Percentiles rank a stretch among this genome's conserved stretches.
Conservation (phyloP, 1,284 basidiomycete genomes). For the Microbotryum lychnidis-dioicae region DNA sequence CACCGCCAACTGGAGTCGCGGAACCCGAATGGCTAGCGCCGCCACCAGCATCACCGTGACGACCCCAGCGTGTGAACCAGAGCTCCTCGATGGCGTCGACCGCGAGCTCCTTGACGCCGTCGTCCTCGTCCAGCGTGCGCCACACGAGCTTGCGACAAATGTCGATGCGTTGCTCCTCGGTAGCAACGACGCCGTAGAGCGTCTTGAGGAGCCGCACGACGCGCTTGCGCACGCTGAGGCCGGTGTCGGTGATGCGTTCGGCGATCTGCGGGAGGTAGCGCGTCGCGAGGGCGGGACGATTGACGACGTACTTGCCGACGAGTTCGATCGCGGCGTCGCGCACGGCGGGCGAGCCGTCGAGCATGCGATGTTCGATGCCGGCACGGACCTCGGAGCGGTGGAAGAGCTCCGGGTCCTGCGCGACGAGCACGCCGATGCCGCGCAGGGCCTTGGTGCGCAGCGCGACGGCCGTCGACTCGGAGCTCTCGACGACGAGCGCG, state of each 20-base stretch:
- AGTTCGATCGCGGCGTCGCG: conserved; percentile 92
- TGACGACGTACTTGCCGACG: conserved; percentile 88
- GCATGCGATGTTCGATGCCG: conserved; percentile 77
- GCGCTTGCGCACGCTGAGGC: conserved; percentile 83
- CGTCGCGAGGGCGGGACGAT: conserved; percentile 69
- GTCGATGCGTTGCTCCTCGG: conserved; percentile 58
- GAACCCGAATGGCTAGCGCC: not conserved
- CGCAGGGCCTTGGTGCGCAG: conserved; percentile 83
- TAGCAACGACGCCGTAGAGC: conserved; percentile 59
- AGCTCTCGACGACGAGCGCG: conserved; percentile 60
- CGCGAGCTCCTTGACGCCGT: conserved; percentile 81
- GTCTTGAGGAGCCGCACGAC: conserved; percentile 86
- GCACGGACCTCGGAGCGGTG: conserved; percentile 50
- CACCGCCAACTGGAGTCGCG: not conserved
- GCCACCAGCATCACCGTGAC: not conserved
- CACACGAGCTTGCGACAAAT: conserved; percentile 75
- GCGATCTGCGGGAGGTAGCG: conserved; percentile 80
- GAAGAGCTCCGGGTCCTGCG: conserved; percentile 74
- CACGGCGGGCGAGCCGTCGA: conserved; percentile 84
- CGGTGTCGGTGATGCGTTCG: conserved; percentile 82
- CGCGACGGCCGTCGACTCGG: conserved; percentile 73
- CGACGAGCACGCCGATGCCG: conserved; percentile 74
- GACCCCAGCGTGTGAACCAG: conserved; percentile 53
- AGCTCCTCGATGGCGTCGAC: conserved; percentile 79
- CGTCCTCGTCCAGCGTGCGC: conserved; percentile 84